A percentile compares a stretch with the other conserved stretches of the same genome.
Conservation (phyloP, 148 eudicot species). For the Silene latifolia region DNA sequence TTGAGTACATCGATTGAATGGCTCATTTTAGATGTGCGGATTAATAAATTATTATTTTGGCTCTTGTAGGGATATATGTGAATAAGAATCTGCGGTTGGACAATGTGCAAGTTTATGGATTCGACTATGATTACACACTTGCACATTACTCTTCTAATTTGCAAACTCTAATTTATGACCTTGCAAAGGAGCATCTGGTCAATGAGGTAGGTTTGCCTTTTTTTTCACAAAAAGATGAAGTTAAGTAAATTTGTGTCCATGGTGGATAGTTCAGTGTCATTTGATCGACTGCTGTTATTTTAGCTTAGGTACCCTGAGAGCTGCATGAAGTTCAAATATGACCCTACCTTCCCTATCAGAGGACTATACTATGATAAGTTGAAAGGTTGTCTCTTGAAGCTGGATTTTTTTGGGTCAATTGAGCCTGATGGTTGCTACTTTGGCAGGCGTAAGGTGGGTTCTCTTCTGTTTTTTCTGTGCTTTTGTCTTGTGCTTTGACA, state of each 20-base stretch:
- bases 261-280: neutral
- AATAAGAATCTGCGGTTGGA: constrained; percentile 93
- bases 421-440: constrained; percentile 94
- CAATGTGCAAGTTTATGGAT: constrained; percentile 86
- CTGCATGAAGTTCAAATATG: constrained; percentile 85
- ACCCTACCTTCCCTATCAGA: constrained; percentile 81
- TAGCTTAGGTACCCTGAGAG: constrained; percentile 94
- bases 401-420: constrained; percentile 97
- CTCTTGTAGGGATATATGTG: constrained; percentile 97
- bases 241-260: neutral
- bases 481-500: neutral
- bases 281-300: constrained; percentile 21
- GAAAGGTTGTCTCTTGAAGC: constrained; percentile 90
- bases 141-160: constrained; percentile 85
- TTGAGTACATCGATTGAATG: neutral
- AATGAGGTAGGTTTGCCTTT: constrained; percentile 61
- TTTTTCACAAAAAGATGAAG: neutral
- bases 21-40: neutral
- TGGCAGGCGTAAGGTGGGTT: constrained; percentile 81
- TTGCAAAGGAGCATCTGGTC: constrained; percentile 94
- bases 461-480: neutral
- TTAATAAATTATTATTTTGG: constrained; percentile 31
- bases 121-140: constrained; percentile 96
- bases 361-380: constrained; percentile 88
- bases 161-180: constrained; percentile 82